These are phyloP conservation scores for Pythium dissimile DNA, from an alignment of 352 stramenopile species.

Conservation along the genomic window DNA sequence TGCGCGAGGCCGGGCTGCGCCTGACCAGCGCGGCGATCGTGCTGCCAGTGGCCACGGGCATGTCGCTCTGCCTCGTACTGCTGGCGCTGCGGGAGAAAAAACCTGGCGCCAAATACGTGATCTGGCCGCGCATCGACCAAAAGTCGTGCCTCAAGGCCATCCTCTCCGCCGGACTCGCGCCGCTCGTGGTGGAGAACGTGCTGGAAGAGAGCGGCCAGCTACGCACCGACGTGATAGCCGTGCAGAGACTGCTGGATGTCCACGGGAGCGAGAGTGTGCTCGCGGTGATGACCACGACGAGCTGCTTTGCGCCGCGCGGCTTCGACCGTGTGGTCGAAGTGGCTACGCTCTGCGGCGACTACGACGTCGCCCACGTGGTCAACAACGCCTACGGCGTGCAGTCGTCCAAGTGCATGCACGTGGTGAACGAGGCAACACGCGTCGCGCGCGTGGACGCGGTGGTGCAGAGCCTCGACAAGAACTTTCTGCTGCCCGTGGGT, in stretches of 20 bases:
- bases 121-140: constrained; percentile 98
- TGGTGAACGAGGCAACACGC: constrained; percentile 89
- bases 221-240: constrained; percentile 85
- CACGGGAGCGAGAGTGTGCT: constrained; percentile 75
- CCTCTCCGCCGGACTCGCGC: constrained; percentile 88
- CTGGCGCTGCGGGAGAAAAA: constrained; percentile 71
- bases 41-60: constrained; percentile 96
- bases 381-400: constrained; percentile 99
- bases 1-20: constrained; percentile 81
- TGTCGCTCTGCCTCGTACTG: constrained; percentile 93
- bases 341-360: constrained; percentile 82
- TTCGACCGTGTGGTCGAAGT: constrained; percentile 94
- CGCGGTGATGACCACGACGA: constrained; percentile 97
- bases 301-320: constrained; percentile 97
- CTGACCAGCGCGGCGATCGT: constrained; percentile 81
- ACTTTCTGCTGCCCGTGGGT: constrained; percentile 98
- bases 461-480: constrained; percentile 99
- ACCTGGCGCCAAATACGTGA: constrained; percentile 64
- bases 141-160: constrained; percentile 99
- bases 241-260: constrained; percentile 61
- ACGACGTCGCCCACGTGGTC: constrained; percentile 93
- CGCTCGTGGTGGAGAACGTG: constrained; percentile 84
- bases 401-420: constrained; percentile 91
- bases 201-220: constrained; percentile 72
- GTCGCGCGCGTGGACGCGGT: constrained; percentile 94